Conservation (phyloP, 257 asterid species). For the Nicotiana otophora region DNA sequence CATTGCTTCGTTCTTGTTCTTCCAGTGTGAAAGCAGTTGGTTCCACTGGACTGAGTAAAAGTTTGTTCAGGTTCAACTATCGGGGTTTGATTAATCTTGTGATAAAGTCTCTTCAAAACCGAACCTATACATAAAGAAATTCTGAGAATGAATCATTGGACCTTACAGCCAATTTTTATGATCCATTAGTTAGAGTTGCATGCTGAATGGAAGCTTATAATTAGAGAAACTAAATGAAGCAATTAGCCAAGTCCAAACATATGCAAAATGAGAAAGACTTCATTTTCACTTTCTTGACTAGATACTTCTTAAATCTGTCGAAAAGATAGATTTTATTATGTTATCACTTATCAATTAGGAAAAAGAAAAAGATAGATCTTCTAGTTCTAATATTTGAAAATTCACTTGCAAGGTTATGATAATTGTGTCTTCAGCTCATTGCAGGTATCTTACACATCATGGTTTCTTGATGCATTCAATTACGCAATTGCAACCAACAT, state of each 20-base stretch:
- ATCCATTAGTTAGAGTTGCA: neutral
- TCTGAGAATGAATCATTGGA: neutral
- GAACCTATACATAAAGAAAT: neutral
- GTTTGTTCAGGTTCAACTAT: neutral
- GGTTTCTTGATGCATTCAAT: slow-evolving; percentile 99
- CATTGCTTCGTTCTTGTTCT: neutral
- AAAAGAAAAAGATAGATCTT: neutral
- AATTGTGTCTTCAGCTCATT: slow-evolving; percentile 81
- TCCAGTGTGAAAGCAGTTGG: neutral
- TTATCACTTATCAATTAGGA: neutral
- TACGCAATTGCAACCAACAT: slow-evolving; percentile 91
- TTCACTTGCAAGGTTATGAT: slow-evolving; percentile 52
- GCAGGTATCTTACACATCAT: slow-evolving; percentile 99
- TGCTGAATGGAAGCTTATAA: neutral
- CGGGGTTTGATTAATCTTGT: neutral
- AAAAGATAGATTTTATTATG: neutral
- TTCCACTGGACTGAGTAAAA: neutral
- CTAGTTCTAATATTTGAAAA: neutral
- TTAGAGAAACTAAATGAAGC: neutral
- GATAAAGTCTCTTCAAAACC: neutral
- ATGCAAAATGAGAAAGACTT: neutral
- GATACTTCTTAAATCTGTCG: neutral
- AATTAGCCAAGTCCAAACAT: neutral
- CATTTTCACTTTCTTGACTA: neutral
- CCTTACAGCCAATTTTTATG: neutral